Base-by-base conservation (phyloP, 106 monocot species). In the Dendrobium chrysotoxum region DNA sequence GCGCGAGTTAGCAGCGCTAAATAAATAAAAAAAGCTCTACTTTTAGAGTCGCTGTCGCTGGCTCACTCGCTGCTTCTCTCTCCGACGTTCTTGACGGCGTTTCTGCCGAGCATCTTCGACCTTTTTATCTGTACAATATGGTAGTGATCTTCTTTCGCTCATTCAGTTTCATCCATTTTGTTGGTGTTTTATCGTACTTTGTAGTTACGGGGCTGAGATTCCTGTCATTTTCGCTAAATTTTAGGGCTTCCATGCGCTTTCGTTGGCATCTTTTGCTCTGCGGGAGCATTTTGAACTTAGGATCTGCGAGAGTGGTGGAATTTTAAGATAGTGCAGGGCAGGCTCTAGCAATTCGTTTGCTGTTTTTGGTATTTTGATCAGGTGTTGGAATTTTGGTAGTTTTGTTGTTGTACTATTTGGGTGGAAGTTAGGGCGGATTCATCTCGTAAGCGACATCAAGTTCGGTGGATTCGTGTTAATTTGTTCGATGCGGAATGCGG, bases 261-360 rank as follows among this genome's bases (percentile, higher is more conserved):
- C 4, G 35, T 70, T 35, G 35, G 41, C 40, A 74, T 74, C 74
- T 42, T 21, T 7, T 40, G 41, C 1, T 30, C 20, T 74, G 4
- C 40, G 20, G 41, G 3, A 75, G 53, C 47, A 38, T n/a, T 55
- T 40, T 55, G 79, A 75, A 61, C 64, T 46, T 50, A 45, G 79
- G 84, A 84, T 84, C 74, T 75, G 35, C 31, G 61, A n/a, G 57
- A 35, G 44, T 35, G 44, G 75, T n/a, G 61, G 2, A 61, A 40
- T 11, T 18, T 42, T 78, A 77, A 58, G 79, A 21, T 58, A 17
- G 15, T 21, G 3, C 16, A 7, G 64, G 40, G 12, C 5, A 26
- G 68, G 68, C 13, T 10, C 68, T 28, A 68, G 68, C 61, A 13
- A 58, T 28, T 26, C 55, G 23, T 16, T 28, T 25, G 20, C 10